Evolutionary conservation across 176 grass and related monocot species (phyloP).

Genomic region (Bonia amplexicaulis): DNA sequence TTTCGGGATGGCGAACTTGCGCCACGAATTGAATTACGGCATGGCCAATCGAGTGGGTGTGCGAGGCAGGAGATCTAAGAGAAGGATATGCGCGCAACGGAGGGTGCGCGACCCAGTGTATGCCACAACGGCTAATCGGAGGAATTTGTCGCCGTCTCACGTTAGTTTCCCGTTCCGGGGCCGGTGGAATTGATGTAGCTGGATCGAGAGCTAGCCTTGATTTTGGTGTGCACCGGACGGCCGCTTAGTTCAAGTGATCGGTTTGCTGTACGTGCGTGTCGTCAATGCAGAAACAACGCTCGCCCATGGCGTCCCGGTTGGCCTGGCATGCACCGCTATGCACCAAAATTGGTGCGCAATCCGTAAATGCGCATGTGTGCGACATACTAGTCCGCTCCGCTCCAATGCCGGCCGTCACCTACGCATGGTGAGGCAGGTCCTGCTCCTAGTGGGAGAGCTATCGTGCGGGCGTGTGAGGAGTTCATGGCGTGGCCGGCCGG

Average conservation of each 20-base stretch:
- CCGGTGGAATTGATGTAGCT: neutral
- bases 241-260: no score
- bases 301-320: neutral
- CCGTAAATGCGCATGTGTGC: neutral
- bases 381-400: neutral
- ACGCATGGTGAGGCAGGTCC: neutral
- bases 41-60: neutral
- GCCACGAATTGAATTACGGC: neutral
- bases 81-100: neutral
- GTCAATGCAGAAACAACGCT: neutral
- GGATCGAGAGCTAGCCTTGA: neutral
- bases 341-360: neutral
- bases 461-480: neutral
- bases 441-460: neutral
- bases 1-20: neutral
- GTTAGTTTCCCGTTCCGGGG: conserved; percentile 9
- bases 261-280: neutral
- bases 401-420: neutral
- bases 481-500: conserved; percentile 15
- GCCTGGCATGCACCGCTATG: neutral
- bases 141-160: conserved; percentile 14
- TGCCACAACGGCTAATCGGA: neutral
- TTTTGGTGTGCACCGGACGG: neutral
- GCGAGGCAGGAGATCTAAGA: conserved; percentile 13
- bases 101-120: no score